phyloP scores from a whole-genome alignment of 306 rosid species.

The Sphenostylis stenocarpa region DNA sequence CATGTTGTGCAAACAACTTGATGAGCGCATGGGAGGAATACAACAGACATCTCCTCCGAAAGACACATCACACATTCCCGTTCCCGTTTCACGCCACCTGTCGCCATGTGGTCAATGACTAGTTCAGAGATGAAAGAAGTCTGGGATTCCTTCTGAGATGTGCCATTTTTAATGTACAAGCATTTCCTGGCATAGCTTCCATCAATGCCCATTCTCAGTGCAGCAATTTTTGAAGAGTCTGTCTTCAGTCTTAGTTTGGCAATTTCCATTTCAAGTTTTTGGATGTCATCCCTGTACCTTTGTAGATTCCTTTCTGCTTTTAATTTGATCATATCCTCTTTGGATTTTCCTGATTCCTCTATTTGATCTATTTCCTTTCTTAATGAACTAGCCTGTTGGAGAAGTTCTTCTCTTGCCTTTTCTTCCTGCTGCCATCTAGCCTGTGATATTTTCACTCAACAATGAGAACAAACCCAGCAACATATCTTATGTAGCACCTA shows the following conservation, averaged over 20 bases:
- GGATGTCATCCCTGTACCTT: constrained; percentile 68
- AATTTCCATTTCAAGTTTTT: constrained; percentile 71
- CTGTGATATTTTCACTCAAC: constrained; percentile 53
- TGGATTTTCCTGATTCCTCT: constrained; percentile 61
- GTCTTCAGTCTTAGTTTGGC: constrained; percentile 66
- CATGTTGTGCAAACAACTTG: constrained; percentile 87
- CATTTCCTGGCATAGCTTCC: constrained; percentile 61
- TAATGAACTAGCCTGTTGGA: constrained; percentile 46
- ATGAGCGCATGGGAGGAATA: constrained; percentile 83
- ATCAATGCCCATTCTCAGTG: constrained; percentile 68
- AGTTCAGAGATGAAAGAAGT: constrained; percentile 44
- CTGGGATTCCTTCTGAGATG: constrained; percentile 36
- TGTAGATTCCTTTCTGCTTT: constrained; percentile 67
- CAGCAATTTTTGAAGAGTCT: constrained; percentile 79
- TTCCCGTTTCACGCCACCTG: constrained; percentile 69
- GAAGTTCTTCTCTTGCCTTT: constrained; percentile 61
- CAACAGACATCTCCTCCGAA: constrained; percentile 84
- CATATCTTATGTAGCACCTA: constrained; percentile 40
- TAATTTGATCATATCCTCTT: constrained; percentile 56
- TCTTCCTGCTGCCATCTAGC: constrained; percentile 70
- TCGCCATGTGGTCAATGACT: constrained; percentile 41
- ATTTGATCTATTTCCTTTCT: constrained; percentile 75
- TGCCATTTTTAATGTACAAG: constrained; percentile 38
- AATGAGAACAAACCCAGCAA: constrained; percentile 52
- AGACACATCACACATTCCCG: constrained; percentile 93